phyloP scores from a whole-genome alignment of 345 rosid genomes.

The Eucalyptus decipiens region DNA sequence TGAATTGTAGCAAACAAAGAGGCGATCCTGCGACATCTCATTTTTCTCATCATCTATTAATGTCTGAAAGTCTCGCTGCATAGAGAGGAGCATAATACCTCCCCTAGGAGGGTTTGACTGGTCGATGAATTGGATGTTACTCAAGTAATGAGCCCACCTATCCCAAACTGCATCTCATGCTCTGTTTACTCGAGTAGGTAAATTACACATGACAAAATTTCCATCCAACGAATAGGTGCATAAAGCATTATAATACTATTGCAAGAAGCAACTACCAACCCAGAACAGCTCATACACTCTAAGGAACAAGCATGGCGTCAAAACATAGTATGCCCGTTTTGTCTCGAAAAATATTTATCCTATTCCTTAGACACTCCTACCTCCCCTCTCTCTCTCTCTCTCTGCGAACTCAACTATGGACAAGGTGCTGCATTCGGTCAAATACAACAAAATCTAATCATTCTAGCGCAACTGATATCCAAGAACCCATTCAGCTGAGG shows the following conservation, averaged over 20 bases:
- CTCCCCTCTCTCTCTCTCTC: too few relatives aligned
- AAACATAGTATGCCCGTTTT: too few relatives aligned
- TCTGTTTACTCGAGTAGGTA: not conserved
- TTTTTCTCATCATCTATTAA: not conserved
- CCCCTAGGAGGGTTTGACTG: not conserved
- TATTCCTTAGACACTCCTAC: too few relatives aligned
- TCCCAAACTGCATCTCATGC: not conserved
- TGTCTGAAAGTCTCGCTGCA: not conserved
- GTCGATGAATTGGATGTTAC: not conserved
- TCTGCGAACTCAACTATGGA: not conserved
- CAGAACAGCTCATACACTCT: not conserved
- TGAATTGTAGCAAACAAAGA: not conserved
- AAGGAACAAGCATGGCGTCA: not conserved
- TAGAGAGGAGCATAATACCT: not conserved
- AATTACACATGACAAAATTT: not conserved
- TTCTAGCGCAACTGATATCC: not conserved
- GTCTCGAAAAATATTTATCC: too few relatives aligned
- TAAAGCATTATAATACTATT: not conserved
- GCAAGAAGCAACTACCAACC: not conserved
- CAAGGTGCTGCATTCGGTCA: not conserved
- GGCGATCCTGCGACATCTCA: not conserved
- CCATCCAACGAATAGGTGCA: not conserved
- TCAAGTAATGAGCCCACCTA: not conserved
- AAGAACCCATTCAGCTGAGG: not conserved
- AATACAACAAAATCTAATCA: not conserved